phyloP scores from a whole-genome alignment of 2,329 filamentous ascomycete species.

The Diaporthe caulivora region DNA sequence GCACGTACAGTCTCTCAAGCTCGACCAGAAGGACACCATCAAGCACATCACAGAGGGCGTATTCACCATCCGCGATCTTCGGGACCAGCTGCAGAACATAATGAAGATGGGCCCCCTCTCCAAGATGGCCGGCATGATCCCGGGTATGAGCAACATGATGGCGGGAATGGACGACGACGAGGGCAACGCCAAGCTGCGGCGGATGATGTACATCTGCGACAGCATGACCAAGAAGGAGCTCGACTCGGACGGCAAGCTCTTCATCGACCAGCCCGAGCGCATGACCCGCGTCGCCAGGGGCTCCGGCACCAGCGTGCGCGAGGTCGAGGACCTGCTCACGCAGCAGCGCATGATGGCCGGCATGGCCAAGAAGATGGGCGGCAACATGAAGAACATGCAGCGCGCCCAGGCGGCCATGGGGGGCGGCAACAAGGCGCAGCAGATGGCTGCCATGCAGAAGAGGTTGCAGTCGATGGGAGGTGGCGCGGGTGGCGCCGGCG shows the following conservation, averaged over 20 bases:
- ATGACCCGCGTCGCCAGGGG: conserved; percentile 94
- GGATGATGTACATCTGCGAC: conserved; percentile 99
- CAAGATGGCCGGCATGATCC: conserved; percentile 99
- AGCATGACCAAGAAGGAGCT: conserved; percentile 97
- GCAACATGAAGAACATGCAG: conserved; percentile 98
- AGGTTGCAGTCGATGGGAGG: conserved; percentile 93
- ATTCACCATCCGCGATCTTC: conserved; percentile 93
- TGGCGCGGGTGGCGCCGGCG: conserved; percentile 70
- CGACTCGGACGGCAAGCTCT: conserved; percentile 93
- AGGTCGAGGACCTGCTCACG: conserved; percentile 96
- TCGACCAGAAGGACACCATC: conserved; percentile 98
- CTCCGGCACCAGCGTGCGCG: conserved; percentile 88
- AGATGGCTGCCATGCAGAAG: conserved; percentile 98
- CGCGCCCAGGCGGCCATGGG: conserved; percentile 91
- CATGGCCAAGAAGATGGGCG: conserved; percentile 99
- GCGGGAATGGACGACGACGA: conserved; percentile 97
- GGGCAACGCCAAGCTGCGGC: conserved; percentile 90
- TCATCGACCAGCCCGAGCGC: conserved; percentile 90
- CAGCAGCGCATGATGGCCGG: conserved; percentile 99
- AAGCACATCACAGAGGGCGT: conserved; percentile 98
- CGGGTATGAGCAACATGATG: conserved; percentile 93
- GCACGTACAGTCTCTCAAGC: conserved; percentile 94
- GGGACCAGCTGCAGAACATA: conserved; percentile 96
- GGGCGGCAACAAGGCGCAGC: conserved; percentile 90
- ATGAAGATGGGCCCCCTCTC: conserved; percentile 99